These are phyloP conservation scores for Trypanosoma vivax DNA, from an alignment of 208 protist genomes.

Conservation along the genomic window DNA sequence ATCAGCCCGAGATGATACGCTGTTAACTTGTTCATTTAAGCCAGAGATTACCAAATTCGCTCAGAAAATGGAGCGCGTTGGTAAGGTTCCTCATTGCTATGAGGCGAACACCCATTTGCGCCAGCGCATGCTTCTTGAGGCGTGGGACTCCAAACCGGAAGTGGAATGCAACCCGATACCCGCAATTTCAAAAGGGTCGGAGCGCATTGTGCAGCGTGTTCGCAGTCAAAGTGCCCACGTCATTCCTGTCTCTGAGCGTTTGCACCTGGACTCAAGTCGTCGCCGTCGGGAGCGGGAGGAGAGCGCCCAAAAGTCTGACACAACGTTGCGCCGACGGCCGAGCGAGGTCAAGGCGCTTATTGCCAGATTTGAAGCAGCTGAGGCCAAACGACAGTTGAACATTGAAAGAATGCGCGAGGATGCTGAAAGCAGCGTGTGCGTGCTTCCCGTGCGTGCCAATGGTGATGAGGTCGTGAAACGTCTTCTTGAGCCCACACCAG, in stretches of 20 bases:
- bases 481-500: constrained; percentile 15
- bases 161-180: constrained; percentile 25
- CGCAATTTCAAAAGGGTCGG: constrained; percentile 34
- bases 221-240: constrained; percentile 18
- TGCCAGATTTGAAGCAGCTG: constrained; percentile 35
- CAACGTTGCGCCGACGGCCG: constrained; percentile 9
- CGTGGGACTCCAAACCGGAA: constrained; percentile 21
- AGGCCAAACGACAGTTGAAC: constrained; percentile 29
- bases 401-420: constrained; percentile 37
- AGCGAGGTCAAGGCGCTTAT: constrained; percentile 47
- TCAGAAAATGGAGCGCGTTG: constrained; percentile 11
- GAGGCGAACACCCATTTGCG: constrained; percentile 16
- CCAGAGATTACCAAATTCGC: constrained; percentile 35
- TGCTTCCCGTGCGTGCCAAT: too few relatives aligned
- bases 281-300: constrained; percentile 15
- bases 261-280: constrained; percentile 34
- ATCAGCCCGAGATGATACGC: constrained; percentile 19
- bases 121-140: constrained; percentile 42
- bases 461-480: constrained; percentile 33
- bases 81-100: constrained; percentile 4
- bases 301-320: not conserved
- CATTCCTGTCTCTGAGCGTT: constrained; percentile 33
- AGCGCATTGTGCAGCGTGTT: constrained; percentile 31
- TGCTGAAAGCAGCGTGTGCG: not conserved
- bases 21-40: constrained; percentile 32